These are phyloP conservation scores for Cafeteria roenbergensis DNA, from an alignment of 108 stramenopile species.

Conservation along the genomic window DNA sequence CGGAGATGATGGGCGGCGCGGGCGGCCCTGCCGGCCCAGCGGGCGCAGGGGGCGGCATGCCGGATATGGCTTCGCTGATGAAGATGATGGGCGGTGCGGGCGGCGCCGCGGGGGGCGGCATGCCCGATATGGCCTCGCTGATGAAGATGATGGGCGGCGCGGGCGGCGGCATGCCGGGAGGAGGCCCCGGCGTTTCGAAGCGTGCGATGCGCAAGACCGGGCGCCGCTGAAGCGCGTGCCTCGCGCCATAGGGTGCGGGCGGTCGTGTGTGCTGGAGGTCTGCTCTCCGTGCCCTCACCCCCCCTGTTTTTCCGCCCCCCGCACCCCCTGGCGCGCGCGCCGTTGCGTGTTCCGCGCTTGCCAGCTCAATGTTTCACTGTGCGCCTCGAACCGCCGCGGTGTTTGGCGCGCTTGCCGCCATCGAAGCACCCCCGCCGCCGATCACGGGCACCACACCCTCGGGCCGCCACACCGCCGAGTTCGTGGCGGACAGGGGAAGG, in stretches of 20 bases:
- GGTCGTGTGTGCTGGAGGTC: background rate
- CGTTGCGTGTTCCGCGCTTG: no score
- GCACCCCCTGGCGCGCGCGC: no score
- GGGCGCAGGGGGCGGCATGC: background rate
- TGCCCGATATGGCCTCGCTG: background rate
- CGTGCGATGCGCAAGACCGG: no score
- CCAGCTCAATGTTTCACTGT: no score
- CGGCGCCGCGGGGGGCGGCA: no score
- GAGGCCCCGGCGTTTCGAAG: background rate
- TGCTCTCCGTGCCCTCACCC: background rate
- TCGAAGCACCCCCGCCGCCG: no score
- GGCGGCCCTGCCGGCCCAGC: slow-evolving; percentile 2
- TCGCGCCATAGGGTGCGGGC: background rate
- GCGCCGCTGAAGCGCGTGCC: background rate
- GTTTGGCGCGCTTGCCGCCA: no score
- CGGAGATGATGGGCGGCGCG: slow-evolving; percentile 5
- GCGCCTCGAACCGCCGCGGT: no score
- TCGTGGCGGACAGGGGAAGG: no score
- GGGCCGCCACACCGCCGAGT: no score
- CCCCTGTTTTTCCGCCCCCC: no score
- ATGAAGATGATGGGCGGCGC: background rate
- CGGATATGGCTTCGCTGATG: background rate
- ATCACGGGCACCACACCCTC: no score
- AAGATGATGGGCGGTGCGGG: background rate
- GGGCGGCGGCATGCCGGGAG: background rate